These are phyloP conservation scores for Ganoderma boninense DNA, from an alignment of 1,284 basidiomycete species.

Conservation along the genomic window DNA sequence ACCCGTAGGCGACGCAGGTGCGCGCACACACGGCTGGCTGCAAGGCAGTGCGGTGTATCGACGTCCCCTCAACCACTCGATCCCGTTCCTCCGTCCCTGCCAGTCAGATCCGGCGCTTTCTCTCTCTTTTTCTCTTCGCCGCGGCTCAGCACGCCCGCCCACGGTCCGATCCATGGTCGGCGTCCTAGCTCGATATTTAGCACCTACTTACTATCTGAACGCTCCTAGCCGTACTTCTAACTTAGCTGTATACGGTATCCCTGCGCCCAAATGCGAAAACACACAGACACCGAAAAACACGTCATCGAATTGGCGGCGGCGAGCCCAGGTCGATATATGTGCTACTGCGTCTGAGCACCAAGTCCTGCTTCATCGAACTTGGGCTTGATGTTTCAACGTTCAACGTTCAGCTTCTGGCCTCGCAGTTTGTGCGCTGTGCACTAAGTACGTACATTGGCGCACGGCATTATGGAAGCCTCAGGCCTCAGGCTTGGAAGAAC, in stretches of 20 bases:
- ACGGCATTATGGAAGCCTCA: not conserved
- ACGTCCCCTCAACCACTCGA: not conserved
- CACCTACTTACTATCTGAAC: not conserved
- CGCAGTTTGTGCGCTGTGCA: not conserved
- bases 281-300: not conserved
- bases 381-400: too few species aligned
- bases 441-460: too few species aligned
- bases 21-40: constrained; percentile 35
- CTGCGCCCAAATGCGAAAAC: not conserved
- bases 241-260: not conserved
- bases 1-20: constrained; percentile 32
- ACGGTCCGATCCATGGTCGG: not conserved
- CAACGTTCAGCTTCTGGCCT: not conserved
- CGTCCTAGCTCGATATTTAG: constrained; percentile 8
- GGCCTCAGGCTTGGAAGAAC: too few species aligned
- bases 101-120: constrained; percentile 30
- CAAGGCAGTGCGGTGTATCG: constrained; percentile 22
- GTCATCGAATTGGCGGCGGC: not conserved
- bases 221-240: not conserved
- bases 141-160: not conserved
- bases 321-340: not conserved
- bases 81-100: constrained; percentile 25
- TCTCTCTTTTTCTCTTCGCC: not conserved
- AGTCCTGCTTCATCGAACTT: too few species aligned
- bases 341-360: not conserved